These are phyloP conservation scores for Scenedesmus sp. DNA, from an alignment of 163 green algal genomes.

Conservation along the genomic window DNA sequence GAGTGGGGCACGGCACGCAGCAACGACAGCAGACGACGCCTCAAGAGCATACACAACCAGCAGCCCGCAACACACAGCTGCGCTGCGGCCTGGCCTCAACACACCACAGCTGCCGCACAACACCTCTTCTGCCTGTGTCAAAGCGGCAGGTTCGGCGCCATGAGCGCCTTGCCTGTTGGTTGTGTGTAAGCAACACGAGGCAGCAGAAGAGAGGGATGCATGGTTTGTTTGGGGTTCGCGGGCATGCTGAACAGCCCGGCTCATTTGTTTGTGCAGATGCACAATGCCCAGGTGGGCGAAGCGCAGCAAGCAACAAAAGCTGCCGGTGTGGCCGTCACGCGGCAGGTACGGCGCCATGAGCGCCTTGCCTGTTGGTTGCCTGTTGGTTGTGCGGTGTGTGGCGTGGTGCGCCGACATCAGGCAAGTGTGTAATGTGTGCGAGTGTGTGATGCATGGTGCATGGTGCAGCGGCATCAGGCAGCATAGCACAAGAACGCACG, in stretches of 20 bases:
- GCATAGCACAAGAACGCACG: no score
- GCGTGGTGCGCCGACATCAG: background rate
- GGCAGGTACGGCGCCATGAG: constrained; percentile 98
- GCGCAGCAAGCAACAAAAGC: background rate
- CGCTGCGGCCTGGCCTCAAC: background rate
- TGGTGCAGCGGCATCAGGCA: no score
- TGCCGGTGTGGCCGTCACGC: constrained; percentile 73
- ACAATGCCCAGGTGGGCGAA: no score
- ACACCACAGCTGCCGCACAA: no score
- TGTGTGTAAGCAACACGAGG: no score
- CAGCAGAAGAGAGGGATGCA: no score
- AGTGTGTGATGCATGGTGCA: no score
- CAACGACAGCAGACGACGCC: no score
- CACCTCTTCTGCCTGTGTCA: no score
- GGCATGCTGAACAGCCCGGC: no score
- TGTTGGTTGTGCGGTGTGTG: background rate
- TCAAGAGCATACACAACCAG: background rate
- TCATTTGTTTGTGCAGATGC: no score
- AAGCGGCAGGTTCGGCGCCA: constrained; percentile 96
- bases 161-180: constrained; percentile 71
- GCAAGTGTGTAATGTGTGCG: background rate
- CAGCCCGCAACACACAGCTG: background rate
- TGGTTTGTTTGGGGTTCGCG: no score
- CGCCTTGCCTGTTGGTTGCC: constrained; percentile 55
- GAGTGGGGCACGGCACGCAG: background rate